A percentile compares a stretch with the other conserved stretches of the same genome.
phyloP scores from a whole-genome alignment of 2,329 filamentous ascomycete genomes.

The Plectosphaerella plurivora region DNA sequence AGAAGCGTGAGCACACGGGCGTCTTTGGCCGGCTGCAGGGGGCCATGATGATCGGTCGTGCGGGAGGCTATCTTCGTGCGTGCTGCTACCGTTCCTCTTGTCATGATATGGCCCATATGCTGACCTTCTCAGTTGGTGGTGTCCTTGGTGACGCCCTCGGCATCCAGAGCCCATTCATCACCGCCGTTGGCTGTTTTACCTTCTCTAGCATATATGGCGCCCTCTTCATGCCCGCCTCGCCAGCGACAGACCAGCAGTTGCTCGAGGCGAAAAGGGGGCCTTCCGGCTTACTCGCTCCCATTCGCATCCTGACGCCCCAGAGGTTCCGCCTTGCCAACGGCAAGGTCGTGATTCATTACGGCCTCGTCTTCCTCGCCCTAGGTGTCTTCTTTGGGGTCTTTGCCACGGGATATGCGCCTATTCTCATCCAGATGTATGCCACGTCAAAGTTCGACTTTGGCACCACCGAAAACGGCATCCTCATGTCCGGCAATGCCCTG shows the following conservation, averaged over 20 bases:
- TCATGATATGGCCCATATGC: not conserved
- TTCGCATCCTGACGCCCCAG: slow-evolving; percentile 57
- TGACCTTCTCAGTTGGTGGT: slow-evolving; percentile 46
- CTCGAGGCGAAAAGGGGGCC: slow-evolving; percentile 19
- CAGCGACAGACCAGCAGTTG: slow-evolving; percentile 19
- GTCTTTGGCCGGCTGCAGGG: slow-evolving; percentile 64
- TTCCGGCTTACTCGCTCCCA: slow-evolving; percentile 56
- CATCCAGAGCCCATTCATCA: slow-evolving; percentile 60
- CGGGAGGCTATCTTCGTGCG: slow-evolving; percentile 56
- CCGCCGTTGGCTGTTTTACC: slow-evolving; percentile 34
- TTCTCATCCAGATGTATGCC: slow-evolving; percentile 56
- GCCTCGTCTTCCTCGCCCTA: slow-evolving; percentile 57
- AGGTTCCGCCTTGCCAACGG: slow-evolving; percentile 48
- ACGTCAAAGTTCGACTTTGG: slow-evolving; percentile 50
- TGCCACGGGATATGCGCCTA: slow-evolving; percentile 63
- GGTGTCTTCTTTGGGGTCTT: slow-evolving; percentile 62
- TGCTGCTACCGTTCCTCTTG: not conserved
- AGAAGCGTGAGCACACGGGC: slow-evolving; percentile 54
- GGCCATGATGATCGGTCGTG: slow-evolving; percentile 61
- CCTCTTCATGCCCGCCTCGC: slow-evolving; percentile 20
- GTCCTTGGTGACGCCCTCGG: slow-evolving; percentile 59
- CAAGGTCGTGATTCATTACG: slow-evolving; percentile 48
- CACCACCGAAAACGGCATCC: slow-evolving; percentile 51
- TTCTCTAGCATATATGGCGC: slow-evolving; percentile 23
- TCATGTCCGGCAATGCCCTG: slow-evolving; percentile 52